Conservation (phyloP, 176 grass and related monocot genomes). For the Poa annua region DNA sequence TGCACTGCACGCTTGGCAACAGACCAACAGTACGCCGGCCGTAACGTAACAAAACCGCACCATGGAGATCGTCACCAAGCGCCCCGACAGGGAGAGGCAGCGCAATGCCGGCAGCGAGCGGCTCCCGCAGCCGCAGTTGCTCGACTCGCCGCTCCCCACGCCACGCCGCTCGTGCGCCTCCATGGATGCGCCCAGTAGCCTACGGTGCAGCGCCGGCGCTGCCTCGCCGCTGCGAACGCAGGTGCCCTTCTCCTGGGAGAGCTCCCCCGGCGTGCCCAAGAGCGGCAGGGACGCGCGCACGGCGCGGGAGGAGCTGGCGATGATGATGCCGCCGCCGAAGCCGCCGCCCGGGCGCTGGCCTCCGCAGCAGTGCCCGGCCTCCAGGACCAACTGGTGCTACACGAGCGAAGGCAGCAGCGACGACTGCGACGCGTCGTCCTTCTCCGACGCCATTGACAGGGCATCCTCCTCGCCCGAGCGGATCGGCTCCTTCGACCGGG, state of each 20-base stretch:
- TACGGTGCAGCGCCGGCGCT: conserved; percentile 41
- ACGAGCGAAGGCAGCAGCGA: conserved; percentile 59
- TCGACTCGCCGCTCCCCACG: conserved; percentile 79
- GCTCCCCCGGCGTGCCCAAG: conserved; percentile 86
- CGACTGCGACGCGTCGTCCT: conserved; percentile 53
- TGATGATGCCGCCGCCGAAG: conserved; percentile 48
- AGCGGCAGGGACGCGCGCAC: conserved; percentile 19
- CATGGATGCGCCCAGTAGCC: conserved; percentile 35
- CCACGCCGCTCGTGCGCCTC: conserved; percentile 69
- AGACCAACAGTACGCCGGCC: conserved; percentile 23
- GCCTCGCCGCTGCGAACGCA: conserved; percentile 57
- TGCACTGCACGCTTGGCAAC: conserved; percentile 22
- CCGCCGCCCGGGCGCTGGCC: conserved; percentile 59
- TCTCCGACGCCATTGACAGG: conserved; percentile 72
- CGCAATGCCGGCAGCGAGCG: conserved; percentile 22
- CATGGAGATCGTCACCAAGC: conserved; percentile 57
- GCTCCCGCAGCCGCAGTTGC: conserved; percentile 54
- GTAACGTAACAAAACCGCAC: background rate
- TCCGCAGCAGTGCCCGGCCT: background rate
- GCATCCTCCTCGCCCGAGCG: conserved; percentile 63
- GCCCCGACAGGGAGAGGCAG: conserved; percentile 26
- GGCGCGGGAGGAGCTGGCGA: conserved; percentile 31
- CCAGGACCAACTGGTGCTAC: conserved; percentile 38
- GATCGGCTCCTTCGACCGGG: conserved; percentile 66
- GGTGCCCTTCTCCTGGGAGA: conserved; percentile 95